These are phyloP conservation scores for Berberis thunbergii DNA, from an alignment of 164 flowering plant genomes.

Conservation along the genomic window DNA sequence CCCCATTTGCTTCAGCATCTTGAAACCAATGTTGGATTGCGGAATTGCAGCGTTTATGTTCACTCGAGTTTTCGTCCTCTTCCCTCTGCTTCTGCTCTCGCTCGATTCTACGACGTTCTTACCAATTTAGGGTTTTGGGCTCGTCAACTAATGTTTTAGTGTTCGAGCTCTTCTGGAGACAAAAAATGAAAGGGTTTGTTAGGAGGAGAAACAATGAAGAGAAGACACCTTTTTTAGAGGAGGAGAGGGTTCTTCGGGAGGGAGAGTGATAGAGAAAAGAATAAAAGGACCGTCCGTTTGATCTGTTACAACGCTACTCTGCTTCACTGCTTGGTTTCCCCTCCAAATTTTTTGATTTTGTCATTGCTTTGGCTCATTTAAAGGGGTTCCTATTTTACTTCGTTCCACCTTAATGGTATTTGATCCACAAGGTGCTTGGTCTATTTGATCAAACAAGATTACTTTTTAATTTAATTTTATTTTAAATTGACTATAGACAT, in stretches of 20 bases:
- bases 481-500: too few species aligned
- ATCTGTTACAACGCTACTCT: too few species aligned
- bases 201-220: background rate
- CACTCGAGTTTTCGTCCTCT: constrained; percentile 68
- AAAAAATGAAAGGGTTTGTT: constrained; percentile 4
- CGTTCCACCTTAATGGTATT: too few species aligned
- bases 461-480: too few species aligned
- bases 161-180: constrained; percentile 20
- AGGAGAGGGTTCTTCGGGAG: constrained; percentile 41
- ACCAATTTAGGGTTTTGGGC: constrained; percentile 42
- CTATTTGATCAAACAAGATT: too few species aligned
- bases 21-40: constrained; percentile 81
- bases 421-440: too few species aligned
- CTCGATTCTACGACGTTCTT: constrained; percentile 46
- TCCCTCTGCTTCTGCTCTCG: constrained; percentile 54
- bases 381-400: too few species aligned
- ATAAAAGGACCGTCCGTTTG: constrained; percentile 93
- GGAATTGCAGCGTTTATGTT: constrained; percentile 62
- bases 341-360: too few species aligned
- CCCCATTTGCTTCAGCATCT: constrained; percentile 86
- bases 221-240: constrained; percentile 29
- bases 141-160: constrained; percentile 18
- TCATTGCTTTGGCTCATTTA: too few species aligned
- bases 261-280: constrained; percentile 64
- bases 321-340: too few species aligned